These are phyloP conservation scores for Exophiala sideris DNA, from an alignment of 2,329 filamentous ascomycete genomes.

Conservation along the genomic window DNA sequence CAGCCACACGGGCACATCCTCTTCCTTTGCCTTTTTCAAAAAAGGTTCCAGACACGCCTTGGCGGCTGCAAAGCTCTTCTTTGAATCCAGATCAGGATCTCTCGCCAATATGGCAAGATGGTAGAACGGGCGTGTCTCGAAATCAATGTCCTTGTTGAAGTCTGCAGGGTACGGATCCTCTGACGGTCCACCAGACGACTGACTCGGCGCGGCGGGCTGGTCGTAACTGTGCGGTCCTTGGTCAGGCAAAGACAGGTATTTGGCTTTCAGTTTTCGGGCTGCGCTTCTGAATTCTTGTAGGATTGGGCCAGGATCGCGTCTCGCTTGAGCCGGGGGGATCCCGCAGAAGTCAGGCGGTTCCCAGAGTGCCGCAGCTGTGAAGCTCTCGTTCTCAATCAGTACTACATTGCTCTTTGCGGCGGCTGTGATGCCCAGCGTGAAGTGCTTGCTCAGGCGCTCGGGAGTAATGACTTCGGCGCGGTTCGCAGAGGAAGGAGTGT, in stretches of 20 bases:
- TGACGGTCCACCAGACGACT: conserved; percentile 26
- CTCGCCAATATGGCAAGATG: conserved; percentile 26
- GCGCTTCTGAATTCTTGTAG: conserved; percentile 24
- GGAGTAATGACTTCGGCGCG: conserved; percentile 22
- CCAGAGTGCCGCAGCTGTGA: conserved; percentile 26
- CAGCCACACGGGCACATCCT: conserved; percentile 25
- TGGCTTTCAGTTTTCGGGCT: conserved; percentile 24
- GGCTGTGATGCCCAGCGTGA: conserved; percentile 27
- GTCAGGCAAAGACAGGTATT: conserved; percentile 27
- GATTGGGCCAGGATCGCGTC: conserved; percentile 26
- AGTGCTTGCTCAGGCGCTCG: conserved; percentile 25
- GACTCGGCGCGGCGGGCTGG: conserved; percentile 27
- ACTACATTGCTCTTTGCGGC: conserved; percentile 26
- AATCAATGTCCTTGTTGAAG: conserved; percentile 29
- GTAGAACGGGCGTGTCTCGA: conserved; percentile 26
- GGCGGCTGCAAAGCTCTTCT: conserved; percentile 14
- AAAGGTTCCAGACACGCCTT: conserved; percentile 22
- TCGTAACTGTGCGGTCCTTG: conserved; percentile 26
- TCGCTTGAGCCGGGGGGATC: conserved; percentile 25
- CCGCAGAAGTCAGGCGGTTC: conserved; percentile 29
- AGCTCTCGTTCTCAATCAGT: conserved; percentile 16
- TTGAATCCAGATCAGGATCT: conserved; percentile 14
- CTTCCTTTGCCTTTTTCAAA: conserved; percentile 23
- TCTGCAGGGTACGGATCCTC: conserved; percentile 28
- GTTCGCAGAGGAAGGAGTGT: conserved; percentile 7